These are phyloP conservation scores for Lactarius deliciosus DNA, from an alignment of 768 basidiomycete genomes.

Conservation along the genomic window DNA sequence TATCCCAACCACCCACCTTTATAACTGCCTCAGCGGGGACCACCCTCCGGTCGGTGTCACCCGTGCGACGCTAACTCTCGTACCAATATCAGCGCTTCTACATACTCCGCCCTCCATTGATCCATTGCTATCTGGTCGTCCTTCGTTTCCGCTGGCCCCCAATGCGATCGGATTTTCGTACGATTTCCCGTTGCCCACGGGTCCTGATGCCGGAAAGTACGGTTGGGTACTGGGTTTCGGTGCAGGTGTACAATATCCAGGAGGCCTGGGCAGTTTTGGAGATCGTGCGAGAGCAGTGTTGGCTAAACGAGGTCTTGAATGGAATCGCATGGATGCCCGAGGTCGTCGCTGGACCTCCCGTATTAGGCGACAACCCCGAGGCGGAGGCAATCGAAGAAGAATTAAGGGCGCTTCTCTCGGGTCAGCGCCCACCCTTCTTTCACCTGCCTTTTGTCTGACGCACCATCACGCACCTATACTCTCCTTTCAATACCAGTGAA, in stretches of 20 bases:
- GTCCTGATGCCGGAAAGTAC: slow-evolving; percentile 34
- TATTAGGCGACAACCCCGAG: slow-evolving; percentile 30
- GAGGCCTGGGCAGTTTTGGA: slow-evolving; percentile 78
- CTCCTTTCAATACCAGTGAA: too few relatives aligned
- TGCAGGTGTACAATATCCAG: slow-evolving; percentile 65
- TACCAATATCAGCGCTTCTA: slow-evolving; percentile 43
- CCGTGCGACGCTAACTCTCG: slow-evolving; percentile 52
- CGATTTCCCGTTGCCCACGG: slow-evolving; percentile 46
- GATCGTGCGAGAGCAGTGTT: slow-evolving; percentile 82
- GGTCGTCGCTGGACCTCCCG: slow-evolving; percentile 35
- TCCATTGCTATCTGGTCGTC: slow-evolving; percentile 39
- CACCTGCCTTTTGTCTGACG: too few relatives aligned
- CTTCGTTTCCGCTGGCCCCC: slow-evolving; percentile 54
- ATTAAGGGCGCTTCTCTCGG: slow-evolving; percentile 62
- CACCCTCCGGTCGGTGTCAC: slow-evolving; percentile 49
- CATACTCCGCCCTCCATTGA: slow-evolving; percentile 33
- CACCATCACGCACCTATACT: too few relatives aligned
- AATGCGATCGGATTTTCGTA: slow-evolving; percentile 50
- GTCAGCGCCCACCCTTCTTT: slow-evolving; percentile 38
- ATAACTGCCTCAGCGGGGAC: slow-evolving; percentile 41
- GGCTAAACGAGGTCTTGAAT: slow-evolving; percentile 81
- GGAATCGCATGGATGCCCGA: slow-evolving; percentile 66
- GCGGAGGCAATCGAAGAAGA: slow-evolving; percentile 51
- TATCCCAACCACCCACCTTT: slow-evolving; percentile 51
- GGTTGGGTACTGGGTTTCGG: slow-evolving; percentile 82